phyloP scores from a whole-genome alignment of 2,329 filamentous ascomycete species.

The Scedosporium minutisporum region DNA sequence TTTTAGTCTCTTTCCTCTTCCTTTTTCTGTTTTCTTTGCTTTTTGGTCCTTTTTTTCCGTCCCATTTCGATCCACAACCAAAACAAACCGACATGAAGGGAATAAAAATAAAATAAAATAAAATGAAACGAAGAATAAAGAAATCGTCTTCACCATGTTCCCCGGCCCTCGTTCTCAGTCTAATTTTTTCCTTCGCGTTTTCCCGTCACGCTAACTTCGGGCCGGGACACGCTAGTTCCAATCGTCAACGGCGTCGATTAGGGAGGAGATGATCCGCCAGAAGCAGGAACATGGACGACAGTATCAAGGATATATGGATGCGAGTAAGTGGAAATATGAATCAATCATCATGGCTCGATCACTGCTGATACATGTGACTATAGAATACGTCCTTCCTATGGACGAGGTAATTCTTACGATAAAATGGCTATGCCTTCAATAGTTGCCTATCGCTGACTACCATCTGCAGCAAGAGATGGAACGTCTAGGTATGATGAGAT shows the following conservation, averaged over 20 bases:
- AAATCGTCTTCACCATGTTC: no score
- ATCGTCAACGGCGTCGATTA: not conserved
- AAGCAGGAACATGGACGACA: not conserved
- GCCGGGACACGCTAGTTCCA: not conserved
- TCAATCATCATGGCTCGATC: no score
- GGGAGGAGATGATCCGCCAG: slow-evolving; percentile 2
- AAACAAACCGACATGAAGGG: not conserved
- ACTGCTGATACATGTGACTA: not conserved
- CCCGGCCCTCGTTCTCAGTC: no score
- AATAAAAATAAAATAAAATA: no score
- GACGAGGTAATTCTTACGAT: slow-evolving; percentile 1
- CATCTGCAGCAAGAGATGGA: not conserved
- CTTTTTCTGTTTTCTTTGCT: not conserved
- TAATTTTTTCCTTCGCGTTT: not conserved
- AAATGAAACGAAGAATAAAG: no score
- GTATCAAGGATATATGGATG: slow-evolving; percentile 1
- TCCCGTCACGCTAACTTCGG: not conserved
- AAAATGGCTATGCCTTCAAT: not conserved
- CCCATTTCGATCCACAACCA: not conserved
- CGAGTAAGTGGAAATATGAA: not conserved
- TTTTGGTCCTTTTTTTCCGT: not conserved
- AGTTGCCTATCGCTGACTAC: not conserved
- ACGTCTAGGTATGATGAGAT: not conserved
- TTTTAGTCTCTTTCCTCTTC: no score
- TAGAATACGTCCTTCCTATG: slow-evolving; percentile 5